Percentiles rank a stretch among this genome's conserved stretches.
These are phyloP conservation scores for Microbotryum lychnidis-dioicae DNA, from an alignment of 1,284 basidiomycete species.

Conservation along the genomic window DNA sequence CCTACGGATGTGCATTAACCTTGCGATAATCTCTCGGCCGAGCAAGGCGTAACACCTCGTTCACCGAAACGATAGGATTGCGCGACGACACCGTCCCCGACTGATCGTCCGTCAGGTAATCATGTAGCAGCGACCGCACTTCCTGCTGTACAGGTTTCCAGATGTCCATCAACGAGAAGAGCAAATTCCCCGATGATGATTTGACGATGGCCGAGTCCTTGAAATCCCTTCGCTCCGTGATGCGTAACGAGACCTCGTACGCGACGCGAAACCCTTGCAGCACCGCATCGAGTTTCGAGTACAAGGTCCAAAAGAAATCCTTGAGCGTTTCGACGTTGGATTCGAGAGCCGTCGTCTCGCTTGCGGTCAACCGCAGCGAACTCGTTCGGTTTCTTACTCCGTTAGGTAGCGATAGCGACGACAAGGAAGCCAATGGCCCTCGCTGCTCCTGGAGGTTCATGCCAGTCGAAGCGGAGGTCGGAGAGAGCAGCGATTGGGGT, in stretches of 20 bases:
- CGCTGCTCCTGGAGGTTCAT: neutral
- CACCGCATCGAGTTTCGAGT: constrained; percentile 94
- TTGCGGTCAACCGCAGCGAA: constrained; percentile 59
- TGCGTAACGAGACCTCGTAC: constrained; percentile 80
- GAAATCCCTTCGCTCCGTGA: constrained; percentile 80
- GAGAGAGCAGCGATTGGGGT: constrained; percentile 2
- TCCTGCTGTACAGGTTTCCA: constrained; percentile 87
- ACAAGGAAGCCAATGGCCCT: constrained; percentile 15
- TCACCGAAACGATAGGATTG: constrained; percentile 85
- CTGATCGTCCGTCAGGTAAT: constrained; percentile 85
- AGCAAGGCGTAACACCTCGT: constrained; percentile 83
- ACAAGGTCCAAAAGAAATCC: constrained; percentile 96
- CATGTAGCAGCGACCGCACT: constrained; percentile 67
- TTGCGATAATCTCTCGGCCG: constrained; percentile 70
- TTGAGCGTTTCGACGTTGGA: constrained; percentile 73
- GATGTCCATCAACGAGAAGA: constrained; percentile 76
- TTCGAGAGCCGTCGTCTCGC: constrained; percentile 60
- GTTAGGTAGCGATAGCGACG: constrained; percentile 4
- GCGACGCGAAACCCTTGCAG: constrained; percentile 84
- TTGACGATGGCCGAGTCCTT: constrained; percentile 68
- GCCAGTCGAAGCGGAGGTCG: neutral
- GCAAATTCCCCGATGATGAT: constrained; percentile 50
- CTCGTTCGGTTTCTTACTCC: constrained; percentile 19
- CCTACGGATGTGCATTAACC: constrained; percentile 43
- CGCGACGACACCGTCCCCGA: constrained; percentile 64